Evolutionary conservation across 805 yeast species (phyloP), one percentile per base, ranked within the genome.

Genomic region (Vanderwaltozyma yarrowii): DNA sequence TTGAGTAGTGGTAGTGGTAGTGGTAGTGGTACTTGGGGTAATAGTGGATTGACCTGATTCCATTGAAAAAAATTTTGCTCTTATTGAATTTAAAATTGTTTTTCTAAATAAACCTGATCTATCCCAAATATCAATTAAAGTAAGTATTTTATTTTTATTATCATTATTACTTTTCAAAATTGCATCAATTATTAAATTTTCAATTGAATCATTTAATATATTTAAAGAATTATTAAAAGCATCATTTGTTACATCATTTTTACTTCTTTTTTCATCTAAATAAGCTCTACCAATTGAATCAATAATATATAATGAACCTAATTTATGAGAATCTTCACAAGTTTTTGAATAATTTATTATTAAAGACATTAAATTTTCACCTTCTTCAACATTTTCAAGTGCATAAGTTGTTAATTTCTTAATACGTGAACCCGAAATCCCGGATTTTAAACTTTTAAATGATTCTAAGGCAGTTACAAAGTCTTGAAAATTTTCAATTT

Each of bases 391-490:
- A 59, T 86, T 74, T 47, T 72, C 73, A 43, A 79, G 68, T 40
- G 95, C 94, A 44, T 83, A 59, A 40, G 83, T 81, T 33, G 89
- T 83, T 56, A 88, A 67, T 54, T 78, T 78, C 60, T 84, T 84
- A 62, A 89, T 92, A 66, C 96, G 86, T 39, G 95, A 78, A 32
- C 97, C 97, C 21, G 96, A 87, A 37, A 89, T 92, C 43, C 98
- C 97, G 13, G 95, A 75, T 61, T 79, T 80, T 50, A 81, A 63
- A 5, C 72, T 67, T 45, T 56, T 64, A 37, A 67, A 62, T 39
- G 68, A 67, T 44, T 62, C 63, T 50, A 68, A 54, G 45, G 66
- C 58, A 39, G 55, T 61, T 58, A 62, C 64, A 47, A 67, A 65
- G 38, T 54, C 56, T 46, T 58, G 58, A 45, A 56, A 48, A 24